Percentiles rank a stretch among this genome's conserved stretches.
Evolutionary conservation across 2,329 filamentous ascomycete genomes (phyloP).

Genomic region (Coniochaeta sp.): DNA sequence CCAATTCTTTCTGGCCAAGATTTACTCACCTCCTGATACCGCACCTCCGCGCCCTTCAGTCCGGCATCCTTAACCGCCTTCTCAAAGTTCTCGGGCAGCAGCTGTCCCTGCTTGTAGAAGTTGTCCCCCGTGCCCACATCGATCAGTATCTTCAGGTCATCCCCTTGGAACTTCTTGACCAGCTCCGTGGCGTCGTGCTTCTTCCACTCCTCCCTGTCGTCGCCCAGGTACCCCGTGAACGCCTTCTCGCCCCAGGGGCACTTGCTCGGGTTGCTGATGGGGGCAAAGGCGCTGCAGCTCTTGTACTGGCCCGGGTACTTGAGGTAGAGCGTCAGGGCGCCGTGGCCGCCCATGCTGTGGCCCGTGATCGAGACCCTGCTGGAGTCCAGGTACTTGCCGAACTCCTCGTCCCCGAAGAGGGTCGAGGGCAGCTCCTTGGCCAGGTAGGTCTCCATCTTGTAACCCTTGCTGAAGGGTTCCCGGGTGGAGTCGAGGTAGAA

Average conservation of each 20-base stretch:
- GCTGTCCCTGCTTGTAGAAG: conserved; percentile 91
- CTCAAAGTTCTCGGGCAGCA: conserved; percentile 89
- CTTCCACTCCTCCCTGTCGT: conserved; percentile 69
- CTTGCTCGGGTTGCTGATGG: conserved; percentile 76
- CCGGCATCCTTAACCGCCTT: conserved; percentile 71
- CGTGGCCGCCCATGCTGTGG: conserved; percentile 96
- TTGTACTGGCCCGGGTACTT: conserved; percentile 87
- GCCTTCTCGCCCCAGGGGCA: conserved; percentile 97
- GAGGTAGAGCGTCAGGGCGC: conserved; percentile 84
- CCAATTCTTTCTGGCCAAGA: background rate
- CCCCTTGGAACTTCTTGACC: conserved; percentile 61
- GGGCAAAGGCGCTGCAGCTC: conserved; percentile 83
- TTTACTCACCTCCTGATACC: conserved; percentile 65
- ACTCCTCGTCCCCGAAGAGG: conserved; percentile 60
- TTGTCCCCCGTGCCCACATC: conserved; percentile 93
- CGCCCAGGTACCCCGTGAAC: conserved; percentile 83
- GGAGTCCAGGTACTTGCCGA: conserved; percentile 60
- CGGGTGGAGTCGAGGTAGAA: conserved; percentile 89
- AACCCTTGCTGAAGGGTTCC: conserved; percentile 66
- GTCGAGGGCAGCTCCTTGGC: conserved; percentile 75
- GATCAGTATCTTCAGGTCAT: conserved; percentile 69
- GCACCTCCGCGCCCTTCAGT: conserved; percentile 63
- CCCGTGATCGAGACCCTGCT: conserved; percentile 75
- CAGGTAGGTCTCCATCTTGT: conserved; percentile 94
- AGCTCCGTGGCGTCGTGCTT: conserved; percentile 90